Percentiles rank a stretch among this genome's conserved stretches.
Evolutionary conservation across 352 stramenopile genomes (phyloP).

Genomic region (Pythium sp.): DNA sequence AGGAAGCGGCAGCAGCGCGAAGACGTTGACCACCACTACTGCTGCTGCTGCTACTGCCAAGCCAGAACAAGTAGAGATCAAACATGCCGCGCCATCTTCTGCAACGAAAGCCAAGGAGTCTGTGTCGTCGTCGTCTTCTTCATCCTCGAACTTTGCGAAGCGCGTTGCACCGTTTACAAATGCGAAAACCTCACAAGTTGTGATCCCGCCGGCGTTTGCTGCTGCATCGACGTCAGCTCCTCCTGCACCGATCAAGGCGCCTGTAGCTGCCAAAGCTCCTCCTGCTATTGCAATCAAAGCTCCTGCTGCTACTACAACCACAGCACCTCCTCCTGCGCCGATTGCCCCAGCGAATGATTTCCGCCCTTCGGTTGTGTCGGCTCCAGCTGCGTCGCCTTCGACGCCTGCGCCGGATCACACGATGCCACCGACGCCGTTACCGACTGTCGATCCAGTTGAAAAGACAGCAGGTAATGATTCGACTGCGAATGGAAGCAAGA

Average conservation of each 20-base stretch:
- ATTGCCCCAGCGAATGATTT: neutral
- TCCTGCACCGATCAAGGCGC: neutral
- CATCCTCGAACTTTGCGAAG: constrained; percentile 16
- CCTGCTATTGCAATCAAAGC: neutral
- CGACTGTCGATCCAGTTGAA: constrained; percentile 18
- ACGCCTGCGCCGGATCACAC: constrained; percentile 36
- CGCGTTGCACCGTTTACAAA: constrained; percentile 15
- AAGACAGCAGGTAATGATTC: neutral
- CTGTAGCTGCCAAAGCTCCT: neutral
- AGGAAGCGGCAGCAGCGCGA: constrained; percentile 7
- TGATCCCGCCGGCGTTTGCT: constrained; percentile 1
- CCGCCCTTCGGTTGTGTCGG: constrained; percentile 15
- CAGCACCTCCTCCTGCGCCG: neutral
- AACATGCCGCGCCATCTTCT: neutral
- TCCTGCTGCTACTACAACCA: neutral
- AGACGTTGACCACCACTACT: neutral
- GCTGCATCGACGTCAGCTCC: neutral
- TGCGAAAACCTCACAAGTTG: neutral
- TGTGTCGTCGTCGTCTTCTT: neutral
- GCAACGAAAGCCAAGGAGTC: constrained; percentile 3
- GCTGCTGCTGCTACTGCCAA: neutral
- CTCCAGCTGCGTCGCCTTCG: constrained; percentile 18
- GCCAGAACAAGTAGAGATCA: neutral
- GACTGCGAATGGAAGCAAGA: neutral
- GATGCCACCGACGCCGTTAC: constrained; percentile 23